Evolutionary conservation across 1,284 basidiomycete species (phyloP), one percentile per base, ranked within the genome.

Genomic region (Moesziomyces aphidis): DNA sequence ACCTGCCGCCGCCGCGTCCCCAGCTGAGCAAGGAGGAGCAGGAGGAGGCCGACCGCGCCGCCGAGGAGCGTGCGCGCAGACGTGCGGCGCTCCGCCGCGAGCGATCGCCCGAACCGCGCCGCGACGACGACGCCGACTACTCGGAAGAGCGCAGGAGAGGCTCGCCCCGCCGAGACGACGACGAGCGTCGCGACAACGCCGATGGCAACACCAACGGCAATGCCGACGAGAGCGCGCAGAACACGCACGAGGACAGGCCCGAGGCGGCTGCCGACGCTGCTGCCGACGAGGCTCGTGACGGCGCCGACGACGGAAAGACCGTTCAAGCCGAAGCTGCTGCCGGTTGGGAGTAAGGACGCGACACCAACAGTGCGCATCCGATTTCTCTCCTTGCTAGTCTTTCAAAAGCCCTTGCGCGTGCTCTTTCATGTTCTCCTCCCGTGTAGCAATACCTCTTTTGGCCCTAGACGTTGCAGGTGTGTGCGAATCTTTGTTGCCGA

Each of bases 21-120:
- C 50, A 52, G 47, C 55, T 70, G 13, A 62, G 45, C 55, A 60
- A 61, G 50, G 73, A 71, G 47, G 73, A 75, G 50, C 49, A 71
- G 22, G 68, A 75, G 45, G 73, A 71, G 50, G 73, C 73, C 15
- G 73, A 75, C 46, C 67, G 73, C 11, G 68, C 73, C 23, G 73
- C 73, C 8, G 73, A 75, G 47, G 73, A 75, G 53, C 62, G 73
- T 31, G 73, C 73, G 23, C 67, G 73, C 26, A 61, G 45, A 28
- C 62, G 73, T 52, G 73, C 73, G 17, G 73, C 60, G 15, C 21
- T 54, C n/a, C 66, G 72, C 13, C 60, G 71, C 26, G 71, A 74
- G 46, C 63, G 55, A 42, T 75, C 73, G 44, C 73, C 73, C n/a
- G 63, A 53, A 28, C 50, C 67, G 52, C 56, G 63, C 26, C 58